Conservation (phyloP, 2,329 filamentous ascomycete species). For the Xylaria sp. region DNA sequence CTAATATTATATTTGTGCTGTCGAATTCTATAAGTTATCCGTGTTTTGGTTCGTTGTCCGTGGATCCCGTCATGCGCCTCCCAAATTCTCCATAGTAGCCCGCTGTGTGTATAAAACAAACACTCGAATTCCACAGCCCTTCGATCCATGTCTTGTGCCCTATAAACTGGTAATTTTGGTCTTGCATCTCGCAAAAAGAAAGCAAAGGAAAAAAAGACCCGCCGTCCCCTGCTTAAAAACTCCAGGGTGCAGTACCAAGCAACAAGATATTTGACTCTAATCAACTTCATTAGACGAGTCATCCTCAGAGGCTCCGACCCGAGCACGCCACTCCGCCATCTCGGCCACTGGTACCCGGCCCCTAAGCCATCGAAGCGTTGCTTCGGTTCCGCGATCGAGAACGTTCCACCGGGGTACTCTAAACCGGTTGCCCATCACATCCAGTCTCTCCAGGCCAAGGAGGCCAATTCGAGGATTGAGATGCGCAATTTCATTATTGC, state of each 20-base stretch:
- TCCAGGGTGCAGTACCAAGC: constrained; percentile 10
- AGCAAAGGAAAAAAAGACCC: not conserved
- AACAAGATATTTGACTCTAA: constrained; percentile 25
- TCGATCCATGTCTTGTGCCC: constrained; percentile 19
- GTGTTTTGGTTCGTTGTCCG: constrained; percentile 6
- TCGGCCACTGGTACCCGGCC: constrained; percentile 76
- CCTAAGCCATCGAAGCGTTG: constrained; percentile 82
- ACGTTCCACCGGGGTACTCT: constrained; percentile 86
- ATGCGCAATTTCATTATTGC: constrained; percentile 86
- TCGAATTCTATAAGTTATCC: constrained; percentile 14
- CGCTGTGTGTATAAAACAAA: not conserved
- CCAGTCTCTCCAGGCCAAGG: constrained; percentile 73
- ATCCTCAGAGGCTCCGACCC: constrained; percentile 45
- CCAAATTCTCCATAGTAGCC: constrained; percentile 10
- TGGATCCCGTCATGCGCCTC: not conserved
- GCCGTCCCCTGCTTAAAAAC: constrained; percentile 15
- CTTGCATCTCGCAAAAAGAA: not conserved
- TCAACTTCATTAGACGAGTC: constrained; percentile 34
- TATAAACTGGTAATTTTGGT: not conserved
- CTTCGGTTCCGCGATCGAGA: constrained; percentile 87
- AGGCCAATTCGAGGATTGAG: constrained; percentile 85
- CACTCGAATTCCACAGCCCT: constrained; percentile 5
- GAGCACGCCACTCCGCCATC: constrained; percentile 66
- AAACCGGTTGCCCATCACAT: constrained; percentile 88
- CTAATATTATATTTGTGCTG: constrained; percentile 33